Percentiles rank a stretch among this genome's conserved stretches.
phyloP scores from a whole-genome alignment of 177 flowering plant genomes.

The Vitis hybrid region DNA sequence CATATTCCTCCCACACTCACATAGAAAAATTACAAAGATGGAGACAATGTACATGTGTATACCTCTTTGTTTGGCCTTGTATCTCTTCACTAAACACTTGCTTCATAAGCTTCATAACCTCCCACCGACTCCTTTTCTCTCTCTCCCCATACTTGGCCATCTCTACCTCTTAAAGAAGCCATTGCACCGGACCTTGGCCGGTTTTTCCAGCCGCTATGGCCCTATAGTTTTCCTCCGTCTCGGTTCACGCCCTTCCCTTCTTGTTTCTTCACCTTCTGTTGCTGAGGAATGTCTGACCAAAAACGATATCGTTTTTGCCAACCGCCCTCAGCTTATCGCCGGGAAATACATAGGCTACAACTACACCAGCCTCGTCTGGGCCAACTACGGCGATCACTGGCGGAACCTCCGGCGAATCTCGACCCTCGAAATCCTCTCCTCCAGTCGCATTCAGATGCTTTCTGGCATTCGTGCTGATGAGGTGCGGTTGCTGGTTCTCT shows the following conservation, averaged over 20 bases:
- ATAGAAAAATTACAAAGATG: no score
- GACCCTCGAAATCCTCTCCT: slow-evolving; percentile 13
- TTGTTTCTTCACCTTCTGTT: slow-evolving; percentile 13
- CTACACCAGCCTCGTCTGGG: neutral
- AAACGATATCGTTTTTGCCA: neutral
- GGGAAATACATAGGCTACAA: slow-evolving; percentile 12
- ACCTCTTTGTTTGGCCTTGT: neutral
- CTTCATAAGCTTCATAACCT: slow-evolving; percentile 4
- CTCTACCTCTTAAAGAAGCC: slow-evolving; percentile 10
- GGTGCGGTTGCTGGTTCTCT: no score
- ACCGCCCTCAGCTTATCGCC: slow-evolving; percentile 1
- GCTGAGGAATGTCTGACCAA: slow-evolving; percentile 19
- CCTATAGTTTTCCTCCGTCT: slow-evolving; percentile 7
- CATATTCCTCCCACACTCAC: no score
- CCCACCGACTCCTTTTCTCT: neutral
- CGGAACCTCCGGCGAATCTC: slow-evolving; percentile 9
- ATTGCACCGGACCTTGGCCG: neutral
- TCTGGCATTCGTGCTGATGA: no score
- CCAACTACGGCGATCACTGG: slow-evolving; percentile 18
- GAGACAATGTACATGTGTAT: no score
- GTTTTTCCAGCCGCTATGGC: slow-evolving; percentile 12
- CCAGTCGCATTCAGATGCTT: neutral
- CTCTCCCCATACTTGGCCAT: neutral
- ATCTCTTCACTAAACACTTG: neutral
- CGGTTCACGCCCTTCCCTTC: slow-evolving; percentile 5